Conservation (phyloP, 2,329 filamentous ascomycete species). For the Orbilia quercus region DNA sequence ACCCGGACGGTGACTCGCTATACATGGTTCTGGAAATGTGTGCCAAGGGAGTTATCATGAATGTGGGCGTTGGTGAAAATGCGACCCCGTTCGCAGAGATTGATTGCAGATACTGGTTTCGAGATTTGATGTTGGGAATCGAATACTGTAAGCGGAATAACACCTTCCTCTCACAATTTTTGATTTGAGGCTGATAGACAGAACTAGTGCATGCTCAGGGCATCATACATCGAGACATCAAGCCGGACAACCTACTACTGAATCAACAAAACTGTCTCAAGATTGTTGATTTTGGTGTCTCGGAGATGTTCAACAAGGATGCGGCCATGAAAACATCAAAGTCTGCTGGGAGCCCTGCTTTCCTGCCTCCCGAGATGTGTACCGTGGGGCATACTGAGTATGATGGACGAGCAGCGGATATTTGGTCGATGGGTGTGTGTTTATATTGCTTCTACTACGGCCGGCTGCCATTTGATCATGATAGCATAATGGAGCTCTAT, state of each 20-base stretch:
- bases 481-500: conserved; percentile 85
- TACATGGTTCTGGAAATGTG: conserved; percentile 99
- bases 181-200: conserved; percentile 58
- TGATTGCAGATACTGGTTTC: conserved; percentile 88
- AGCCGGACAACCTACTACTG: conserved; percentile 93
- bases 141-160: conserved; percentile 78
- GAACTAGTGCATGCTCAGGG: conserved; percentile 85
- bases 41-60: conserved; percentile 97
- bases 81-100: conserved; percentile 86
- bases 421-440: conserved; percentile 98
- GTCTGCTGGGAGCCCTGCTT: conserved; percentile 92
- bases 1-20: conserved; percentile 91
- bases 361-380: conserved; percentile 92
- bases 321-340: conserved; percentile 90
- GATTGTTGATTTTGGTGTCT: conserved; percentile 98
- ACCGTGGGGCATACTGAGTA: conserved; percentile 86
- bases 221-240: conserved; percentile 95
- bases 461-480: conserved; percentile 83
- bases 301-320: conserved; percentile 95
- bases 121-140: conserved; percentile 91
- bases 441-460: conserved; percentile 93
- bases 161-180: not conserved
- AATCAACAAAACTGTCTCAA: conserved; percentile 94
- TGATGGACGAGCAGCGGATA: conserved; percentile 88
- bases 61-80: conserved; percentile 84